Evolutionary conservation across 2,329 filamentous ascomycete genomes (phyloP).

Genomic region (Cladophialophora yegresii): DNA sequence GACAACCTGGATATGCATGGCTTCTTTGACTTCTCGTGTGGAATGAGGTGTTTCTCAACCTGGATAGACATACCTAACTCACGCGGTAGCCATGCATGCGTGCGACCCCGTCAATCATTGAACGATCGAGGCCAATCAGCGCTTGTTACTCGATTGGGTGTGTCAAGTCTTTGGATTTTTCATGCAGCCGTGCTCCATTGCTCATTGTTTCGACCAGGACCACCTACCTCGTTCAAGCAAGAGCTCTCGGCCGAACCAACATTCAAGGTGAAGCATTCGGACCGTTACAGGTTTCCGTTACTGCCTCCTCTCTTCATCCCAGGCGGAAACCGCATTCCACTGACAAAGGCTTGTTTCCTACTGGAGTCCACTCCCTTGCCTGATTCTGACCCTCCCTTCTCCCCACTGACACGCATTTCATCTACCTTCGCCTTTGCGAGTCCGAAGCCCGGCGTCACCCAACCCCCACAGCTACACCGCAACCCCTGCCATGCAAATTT

Average conservation of each 20-base stretch:
- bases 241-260: neutral
- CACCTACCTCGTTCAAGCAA: neutral
- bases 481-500: conserved; percentile 97
- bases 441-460: conserved; percentile 89
- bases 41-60: no score
- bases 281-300: conserved; percentile 26
- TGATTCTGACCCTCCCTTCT: neutral
- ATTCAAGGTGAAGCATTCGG: neutral
- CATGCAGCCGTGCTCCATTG: neutral
- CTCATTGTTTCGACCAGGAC: neutral
- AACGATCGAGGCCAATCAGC: neutral
- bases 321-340: conserved; percentile 32
- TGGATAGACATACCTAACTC: neutral
- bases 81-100: neutral
- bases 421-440: conserved; percentile 81
- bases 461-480: conserved; percentile 84
- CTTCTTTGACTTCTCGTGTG: no score
- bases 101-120: neutral
- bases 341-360: conserved; percentile 5
- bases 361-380: conserved; percentile 4
- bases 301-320: conserved; percentile 30
- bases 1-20: no score
- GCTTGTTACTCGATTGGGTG: neutral
- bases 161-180: neutral
- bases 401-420: conserved; percentile 51